These are phyloP conservation scores for Themeda triandra DNA, from an alignment of 176 grass and related monocot species.

Conservation along the genomic window DNA sequence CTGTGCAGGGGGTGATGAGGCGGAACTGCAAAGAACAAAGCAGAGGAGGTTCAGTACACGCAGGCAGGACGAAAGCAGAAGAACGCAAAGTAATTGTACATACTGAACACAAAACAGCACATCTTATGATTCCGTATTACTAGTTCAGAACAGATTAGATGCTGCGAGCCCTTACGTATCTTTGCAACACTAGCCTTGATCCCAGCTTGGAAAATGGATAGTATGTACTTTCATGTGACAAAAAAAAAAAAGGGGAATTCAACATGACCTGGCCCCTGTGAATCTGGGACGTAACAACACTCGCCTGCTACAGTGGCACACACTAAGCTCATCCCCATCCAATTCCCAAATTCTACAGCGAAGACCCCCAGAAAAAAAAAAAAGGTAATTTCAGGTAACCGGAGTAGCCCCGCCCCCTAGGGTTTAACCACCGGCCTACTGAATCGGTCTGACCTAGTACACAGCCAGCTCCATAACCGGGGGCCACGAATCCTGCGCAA, in stretches of 20 bases:
- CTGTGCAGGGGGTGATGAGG: conserved; percentile 61
- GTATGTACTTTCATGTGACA: background rate
- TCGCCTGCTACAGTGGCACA: background rate
- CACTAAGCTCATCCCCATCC: background rate
- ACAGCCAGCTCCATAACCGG: background rate
- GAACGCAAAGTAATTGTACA: background rate
- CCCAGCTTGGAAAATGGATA: background rate
- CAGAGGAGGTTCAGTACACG: conserved; percentile 6
- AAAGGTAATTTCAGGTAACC: background rate
- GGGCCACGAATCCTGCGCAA: background rate
- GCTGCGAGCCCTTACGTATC: background rate
- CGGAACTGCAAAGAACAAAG: conserved; percentile 51
- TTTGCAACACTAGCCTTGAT: background rate
- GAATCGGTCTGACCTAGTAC: background rate
- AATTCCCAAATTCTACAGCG: background rate
- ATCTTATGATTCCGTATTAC: background rate
- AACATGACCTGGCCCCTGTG: background rate
- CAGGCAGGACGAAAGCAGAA: background rate
- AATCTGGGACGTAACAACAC: background rate
- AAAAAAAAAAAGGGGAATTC: background rate
- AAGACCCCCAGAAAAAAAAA: background rate
- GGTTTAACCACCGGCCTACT: background rate
- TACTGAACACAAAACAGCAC: background rate
- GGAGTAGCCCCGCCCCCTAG: background rate
- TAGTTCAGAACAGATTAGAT: background rate